These are phyloP conservation scores for Lanzia echinophila DNA, from an alignment of 2,329 filamentous ascomycete species.

Conservation along the genomic window DNA sequence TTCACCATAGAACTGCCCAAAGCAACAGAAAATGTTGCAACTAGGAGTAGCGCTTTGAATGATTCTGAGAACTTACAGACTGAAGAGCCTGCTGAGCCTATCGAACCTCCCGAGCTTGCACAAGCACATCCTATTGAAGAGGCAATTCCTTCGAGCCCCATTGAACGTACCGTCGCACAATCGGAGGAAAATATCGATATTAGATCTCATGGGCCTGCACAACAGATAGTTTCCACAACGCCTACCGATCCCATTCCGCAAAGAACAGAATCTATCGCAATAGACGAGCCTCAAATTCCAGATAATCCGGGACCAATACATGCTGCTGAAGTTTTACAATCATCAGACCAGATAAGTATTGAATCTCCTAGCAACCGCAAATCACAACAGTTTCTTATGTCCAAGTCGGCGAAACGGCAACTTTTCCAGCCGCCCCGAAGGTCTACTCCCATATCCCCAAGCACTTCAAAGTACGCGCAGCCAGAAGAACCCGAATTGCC, in stretches of 20 bases:
- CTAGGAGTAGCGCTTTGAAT: conserved; percentile 2
- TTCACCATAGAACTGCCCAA: neutral
- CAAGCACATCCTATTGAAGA: neutral
- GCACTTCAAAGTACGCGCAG: neutral
- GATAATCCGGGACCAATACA: neutral
- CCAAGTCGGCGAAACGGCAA: conserved; percentile 1
- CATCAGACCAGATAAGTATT: conserved; percentile 1
- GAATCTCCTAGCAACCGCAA: conserved; percentile 5
- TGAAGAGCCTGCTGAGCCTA: neutral
- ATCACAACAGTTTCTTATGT: conserved; percentile 4
- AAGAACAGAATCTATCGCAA: neutral
- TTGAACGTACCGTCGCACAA: neutral
- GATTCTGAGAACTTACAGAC: neutral
- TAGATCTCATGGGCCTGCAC: neutral
- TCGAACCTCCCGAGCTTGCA: conserved; percentile 4
- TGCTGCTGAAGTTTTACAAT: neutral
- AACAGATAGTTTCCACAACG: neutral
- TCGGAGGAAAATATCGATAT: neutral
- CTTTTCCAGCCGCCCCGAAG: neutral
- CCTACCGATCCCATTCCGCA: conserved; percentile 3
- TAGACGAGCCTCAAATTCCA: neutral
- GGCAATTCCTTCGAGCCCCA: neutral
- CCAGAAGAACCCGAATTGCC: conserved; percentile 58
- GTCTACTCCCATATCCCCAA: neutral
- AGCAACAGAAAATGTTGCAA: neutral